Evolutionary conservation across 176 grass and related monocot genomes (phyloP).

Genomic region (Eremochloa ophiuroides): DNA sequence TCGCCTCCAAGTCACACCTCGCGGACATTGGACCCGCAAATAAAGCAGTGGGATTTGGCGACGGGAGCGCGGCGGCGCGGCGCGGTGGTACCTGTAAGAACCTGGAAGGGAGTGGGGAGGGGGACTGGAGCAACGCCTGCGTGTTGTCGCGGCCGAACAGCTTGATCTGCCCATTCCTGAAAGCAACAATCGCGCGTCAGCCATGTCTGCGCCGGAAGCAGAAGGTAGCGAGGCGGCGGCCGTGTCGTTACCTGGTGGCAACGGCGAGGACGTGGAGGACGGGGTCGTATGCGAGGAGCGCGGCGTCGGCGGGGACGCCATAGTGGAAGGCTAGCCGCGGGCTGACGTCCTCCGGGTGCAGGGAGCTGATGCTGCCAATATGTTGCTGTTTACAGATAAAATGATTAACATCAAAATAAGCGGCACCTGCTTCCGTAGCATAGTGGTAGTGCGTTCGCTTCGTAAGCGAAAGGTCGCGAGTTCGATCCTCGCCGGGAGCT

Average conservation of each 20-base stretch:
- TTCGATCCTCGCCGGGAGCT: conserved; percentile 92
- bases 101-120: conserved; percentile 42
- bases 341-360: conserved; percentile 75
- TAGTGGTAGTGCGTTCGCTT: conserved; percentile 96
- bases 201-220: neutral
- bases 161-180: conserved; percentile 93
- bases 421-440: conserved; percentile 57
- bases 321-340: conserved; percentile 78
- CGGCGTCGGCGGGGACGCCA: conserved; percentile 66
- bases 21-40: neutral
- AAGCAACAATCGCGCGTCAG: neutral
- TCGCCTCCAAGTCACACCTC: neutral
- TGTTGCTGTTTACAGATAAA: no score
- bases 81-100: conserved; percentile 51
- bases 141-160: conserved; percentile 86
- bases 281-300: conserved; percentile 69
- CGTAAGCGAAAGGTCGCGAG: conserved; percentile 98
- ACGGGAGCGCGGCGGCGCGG: neutral
- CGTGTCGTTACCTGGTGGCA: conserved; percentile 54
- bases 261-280: conserved; percentile 66
- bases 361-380: conserved; percentile 14
- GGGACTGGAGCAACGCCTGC: conserved; percentile 81
- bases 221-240: neutral
- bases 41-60: neutral
- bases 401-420: no score